Evolutionary conservation across 2,329 filamentous ascomycete species (phyloP).

Genomic region (Rutstroemia sp.): DNA sequence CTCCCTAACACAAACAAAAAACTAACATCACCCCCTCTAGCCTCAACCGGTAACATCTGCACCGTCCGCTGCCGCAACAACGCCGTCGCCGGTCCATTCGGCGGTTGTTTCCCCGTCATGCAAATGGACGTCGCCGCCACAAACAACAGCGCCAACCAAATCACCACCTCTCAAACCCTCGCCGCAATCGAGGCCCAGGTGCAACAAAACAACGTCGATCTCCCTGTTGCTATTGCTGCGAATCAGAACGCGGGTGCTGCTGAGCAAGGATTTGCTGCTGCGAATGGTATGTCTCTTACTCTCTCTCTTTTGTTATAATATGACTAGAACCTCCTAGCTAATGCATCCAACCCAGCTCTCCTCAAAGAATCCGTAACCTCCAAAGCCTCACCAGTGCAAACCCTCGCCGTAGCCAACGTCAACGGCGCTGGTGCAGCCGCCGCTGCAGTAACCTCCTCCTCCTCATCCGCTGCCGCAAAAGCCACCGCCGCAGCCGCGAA

Average conservation of each 20-base stretch:
- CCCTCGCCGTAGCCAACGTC: constrained; percentile 1
- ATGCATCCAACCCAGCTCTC: not conserved
- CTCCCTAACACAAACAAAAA: not conserved
- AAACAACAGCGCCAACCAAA: constrained; percentile 37
- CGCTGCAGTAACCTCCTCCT: not conserved
- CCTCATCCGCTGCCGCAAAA: not conserved
- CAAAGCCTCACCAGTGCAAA: not conserved
- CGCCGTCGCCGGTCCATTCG: constrained; percentile 48
- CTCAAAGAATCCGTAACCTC: constrained; percentile 4
- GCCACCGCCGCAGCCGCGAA: not conserved
- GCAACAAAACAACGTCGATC: constrained; percentile 42
- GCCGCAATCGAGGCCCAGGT: constrained; percentile 41
- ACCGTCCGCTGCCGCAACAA: constrained; percentile 54
- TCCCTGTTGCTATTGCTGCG: constrained; percentile 38
- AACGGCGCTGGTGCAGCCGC: not conserved
- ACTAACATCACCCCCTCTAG: not conserved
- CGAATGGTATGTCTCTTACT: constrained; percentile 18
- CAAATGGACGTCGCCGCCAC: constrained; percentile 40
- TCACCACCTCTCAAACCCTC: constrained; percentile 39
- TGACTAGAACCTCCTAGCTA: not conserved
- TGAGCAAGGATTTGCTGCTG: constrained; percentile 28
- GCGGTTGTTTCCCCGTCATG: constrained; percentile 50
- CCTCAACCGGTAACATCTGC: constrained; percentile 46
- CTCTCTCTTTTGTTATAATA: not conserved
- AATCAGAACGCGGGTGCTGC: constrained; percentile 37